Evolutionary conservation across 306 rosid species (phyloP), one percentile per base, ranked within the genome.

Genomic region (Cicer judaicum): DNA sequence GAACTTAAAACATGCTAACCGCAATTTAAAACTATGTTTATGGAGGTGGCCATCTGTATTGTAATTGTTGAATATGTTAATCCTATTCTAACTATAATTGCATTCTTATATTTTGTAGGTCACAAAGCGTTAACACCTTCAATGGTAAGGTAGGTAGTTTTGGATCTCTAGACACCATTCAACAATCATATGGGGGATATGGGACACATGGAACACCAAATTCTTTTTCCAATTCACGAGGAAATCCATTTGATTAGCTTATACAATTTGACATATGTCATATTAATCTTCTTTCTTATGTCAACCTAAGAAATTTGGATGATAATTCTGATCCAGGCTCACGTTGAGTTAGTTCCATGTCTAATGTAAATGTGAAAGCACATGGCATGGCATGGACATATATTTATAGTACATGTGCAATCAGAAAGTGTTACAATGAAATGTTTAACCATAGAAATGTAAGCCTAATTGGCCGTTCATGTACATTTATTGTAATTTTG

Each of bases 181-280:
- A 81, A 67, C 87, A 74, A 29, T 65, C 83, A 63, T n/a, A 47
- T 19, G 76, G 70, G 6, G 72, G 5, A 73, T 72, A 19, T 73
- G 59, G 70, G 60, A 75, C 81, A 15, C 78, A 82, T 36, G 46
- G 54, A 64, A 54, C 74, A 40, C 53, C 84, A 61, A 80, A 50
- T 61, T 61, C 81, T 29, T 79, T 68, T 41, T 61, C 87, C 61
- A 68, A 87, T 42, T 60, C 12, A 53, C 80, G 90, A 75, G 81
- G 85, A 68, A 91, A 93, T 47, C 98, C 98, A 56, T 93, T 91
- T 78, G 94, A 39, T 15, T 92, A 87, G 79, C 40, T 19, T 15
- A 47, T 60, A 64, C 43, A 68, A 59, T 29, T 69, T 47, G 24
- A 7, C 57, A 39, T 1, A 10, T 39, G 10, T 56, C 46, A 34